phyloP scores from a whole-genome alignment of 2,329 filamentous ascomycete genomes.

The Clonostachys rosea region DNA sequence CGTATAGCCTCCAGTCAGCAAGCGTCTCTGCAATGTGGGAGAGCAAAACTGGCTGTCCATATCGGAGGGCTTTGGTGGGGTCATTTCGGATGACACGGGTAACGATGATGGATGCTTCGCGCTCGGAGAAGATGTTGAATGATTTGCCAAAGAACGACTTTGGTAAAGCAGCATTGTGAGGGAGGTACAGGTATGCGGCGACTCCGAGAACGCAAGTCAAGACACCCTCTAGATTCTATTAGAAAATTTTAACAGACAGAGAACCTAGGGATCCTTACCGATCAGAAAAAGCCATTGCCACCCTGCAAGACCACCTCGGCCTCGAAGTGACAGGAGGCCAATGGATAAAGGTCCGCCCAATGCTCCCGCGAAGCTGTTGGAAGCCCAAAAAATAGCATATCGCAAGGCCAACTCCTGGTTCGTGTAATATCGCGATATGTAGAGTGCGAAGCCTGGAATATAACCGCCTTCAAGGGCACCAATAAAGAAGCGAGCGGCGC shows the following conservation, averaged over 20 bases:
- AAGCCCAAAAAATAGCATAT: constrained; percentile 21
- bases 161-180: constrained; percentile 13
- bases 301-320: constrained; percentile 12
- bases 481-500: constrained; percentile 17
- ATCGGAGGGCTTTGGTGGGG: constrained; percentile 15
- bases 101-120: constrained; percentile 15
- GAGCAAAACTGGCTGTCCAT: constrained; percentile 10
- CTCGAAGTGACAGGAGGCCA: constrained; percentile 15
- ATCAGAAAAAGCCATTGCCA: constrained; percentile 24
- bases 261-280: constrained; percentile 7
- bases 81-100: constrained; percentile 19
- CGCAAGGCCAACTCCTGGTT: constrained; percentile 18
- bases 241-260: not conserved
- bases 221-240: constrained; percentile 11
- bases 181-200: constrained; percentile 17
- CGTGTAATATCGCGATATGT: constrained; percentile 20
- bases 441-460: constrained; percentile 20
- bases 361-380: constrained; percentile 17
- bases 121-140: constrained; percentile 12
- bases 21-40: constrained; percentile 17
- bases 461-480: constrained; percentile 22
- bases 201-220: constrained; percentile 14
- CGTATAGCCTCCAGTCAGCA: constrained; percentile 18
- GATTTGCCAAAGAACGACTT: constrained; percentile 16
- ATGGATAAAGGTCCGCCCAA: constrained; percentile 16